A percentile compares a stretch with the other conserved stretches of the same genome.
phyloP scores from a whole-genome alignment of 805 yeast species.

The Kurtzmaniella fragi region DNA sequence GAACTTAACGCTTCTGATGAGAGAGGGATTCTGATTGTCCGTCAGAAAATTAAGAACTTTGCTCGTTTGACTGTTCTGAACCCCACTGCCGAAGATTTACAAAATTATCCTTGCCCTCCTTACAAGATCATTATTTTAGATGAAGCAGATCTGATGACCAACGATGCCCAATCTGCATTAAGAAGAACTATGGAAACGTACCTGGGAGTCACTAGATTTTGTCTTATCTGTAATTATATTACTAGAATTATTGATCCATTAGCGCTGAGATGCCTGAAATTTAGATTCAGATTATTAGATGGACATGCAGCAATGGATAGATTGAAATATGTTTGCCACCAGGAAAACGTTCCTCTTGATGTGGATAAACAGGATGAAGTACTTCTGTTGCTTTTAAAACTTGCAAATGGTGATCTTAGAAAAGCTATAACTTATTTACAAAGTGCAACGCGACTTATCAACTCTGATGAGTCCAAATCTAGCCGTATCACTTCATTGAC shows the following conservation, averaged over 20 bases:
- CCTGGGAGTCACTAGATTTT: constrained; percentile 83
- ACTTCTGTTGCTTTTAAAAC: constrained; percentile 57
- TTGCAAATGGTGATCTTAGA: constrained; percentile 87
- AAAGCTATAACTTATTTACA: constrained; percentile 88
- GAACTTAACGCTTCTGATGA: constrained; percentile 90
- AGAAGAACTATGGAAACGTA: constrained; percentile 93
- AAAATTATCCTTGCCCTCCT: constrained; percentile 91
- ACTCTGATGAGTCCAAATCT: constrained; percentile 24
- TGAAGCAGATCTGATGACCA: constrained; percentile 97
- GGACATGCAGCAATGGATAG: constrained; percentile 65
- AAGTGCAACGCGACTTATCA: constrained; percentile 60
- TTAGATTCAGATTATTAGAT: constrained; percentile 79
- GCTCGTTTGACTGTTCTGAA: constrained; percentile 83
- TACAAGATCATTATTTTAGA: constrained; percentile 88
- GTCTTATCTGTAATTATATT: constrained; percentile 92
- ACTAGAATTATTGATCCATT: constrained; percentile 95
- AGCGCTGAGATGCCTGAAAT: constrained; percentile 94
- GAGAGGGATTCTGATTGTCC: constrained; percentile 81
- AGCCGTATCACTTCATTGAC: constrained; percentile 39
- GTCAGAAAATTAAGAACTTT: constrained; percentile 80
- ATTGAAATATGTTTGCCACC: constrained; percentile 53
- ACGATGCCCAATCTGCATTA: constrained; percentile 92
- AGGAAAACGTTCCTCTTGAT: constrained; percentile 23
- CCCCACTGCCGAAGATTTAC: constrained; percentile 64
- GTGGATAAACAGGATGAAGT: constrained; percentile 42